Conservation (phyloP, 768 basidiomycete genomes). For the Tephrocybe sp. region DNA sequence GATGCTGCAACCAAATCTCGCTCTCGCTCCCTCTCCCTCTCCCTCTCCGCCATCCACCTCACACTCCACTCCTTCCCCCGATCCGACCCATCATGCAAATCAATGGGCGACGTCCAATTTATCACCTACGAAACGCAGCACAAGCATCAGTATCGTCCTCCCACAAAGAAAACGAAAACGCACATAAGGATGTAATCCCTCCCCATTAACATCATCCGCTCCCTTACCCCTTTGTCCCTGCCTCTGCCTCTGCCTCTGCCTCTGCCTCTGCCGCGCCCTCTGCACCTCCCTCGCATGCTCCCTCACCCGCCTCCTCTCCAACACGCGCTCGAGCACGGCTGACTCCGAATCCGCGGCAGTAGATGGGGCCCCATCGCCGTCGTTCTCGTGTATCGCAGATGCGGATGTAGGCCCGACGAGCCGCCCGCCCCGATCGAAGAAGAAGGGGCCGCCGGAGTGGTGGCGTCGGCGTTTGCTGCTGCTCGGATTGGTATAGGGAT, state of each 20-base stretch:
- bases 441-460: constrained; percentile 29
- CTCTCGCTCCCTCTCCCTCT: neutral
- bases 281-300: constrained; percentile 1
- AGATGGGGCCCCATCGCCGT: neutral
- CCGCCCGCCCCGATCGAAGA: constrained; percentile 21
- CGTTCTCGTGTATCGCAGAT: neutral
- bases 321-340: constrained; percentile 2
- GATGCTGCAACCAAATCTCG: neutral
- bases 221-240: constrained; percentile 1
- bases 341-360: constrained; percentile 4
- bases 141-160: constrained; percentile 3
- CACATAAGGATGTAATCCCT: constrained; percentile 15
- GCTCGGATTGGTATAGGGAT: neutral
- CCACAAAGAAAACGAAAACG: constrained; percentile 4
- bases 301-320: constrained; percentile 1
- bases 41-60: neutral
- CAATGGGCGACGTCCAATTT: constrained; percentile 44
- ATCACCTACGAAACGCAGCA: constrained; percentile 27
- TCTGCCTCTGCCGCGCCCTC: neutral
- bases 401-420: constrained; percentile 12
- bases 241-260: neutral
- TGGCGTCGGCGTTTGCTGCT: constrained; percentile 19
- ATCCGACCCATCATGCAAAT: constrained; percentile 21
- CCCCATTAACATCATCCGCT: constrained; percentile 12
- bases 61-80: neutral